Percentiles rank a stretch among this genome's conserved stretches.
Conservation (phyloP, 164 flowering plant genomes). For the Sextonia rubra region DNA sequence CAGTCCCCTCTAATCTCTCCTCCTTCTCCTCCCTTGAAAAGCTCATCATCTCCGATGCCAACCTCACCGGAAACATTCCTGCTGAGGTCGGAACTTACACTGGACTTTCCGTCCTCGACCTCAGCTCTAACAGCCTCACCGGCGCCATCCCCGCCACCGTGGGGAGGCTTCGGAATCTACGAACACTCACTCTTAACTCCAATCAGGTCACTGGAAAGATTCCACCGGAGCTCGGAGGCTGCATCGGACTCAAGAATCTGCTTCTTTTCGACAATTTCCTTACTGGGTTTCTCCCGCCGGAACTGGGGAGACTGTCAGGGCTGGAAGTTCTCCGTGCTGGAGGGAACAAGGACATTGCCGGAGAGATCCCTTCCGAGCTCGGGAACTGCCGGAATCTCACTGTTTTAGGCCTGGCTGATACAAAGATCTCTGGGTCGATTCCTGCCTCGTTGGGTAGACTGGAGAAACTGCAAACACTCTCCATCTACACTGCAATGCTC, state of each 20-base stretch:
- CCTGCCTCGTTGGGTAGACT: slow-evolving; percentile 61
- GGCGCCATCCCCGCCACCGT: slow-evolving; percentile 60
- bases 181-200: slow-evolving; percentile 55
- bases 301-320: slow-evolving; percentile 42
- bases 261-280: slow-evolving; percentile 56
- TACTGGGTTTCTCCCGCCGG: slow-evolving; percentile 47
- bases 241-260: slow-evolving; percentile 43
- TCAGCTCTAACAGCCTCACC: slow-evolving; percentile 59
- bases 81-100: slow-evolving; percentile 41
- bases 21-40: slow-evolving; percentile 37
- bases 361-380: slow-evolving; percentile 58
- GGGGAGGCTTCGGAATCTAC: slow-evolving; percentile 49
- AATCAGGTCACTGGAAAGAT: slow-evolving; percentile 75
- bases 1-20: slow-evolving; percentile 48
- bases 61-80: slow-evolving; percentile 78
- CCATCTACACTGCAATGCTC: slow-evolving; percentile 70
- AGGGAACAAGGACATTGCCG: slow-evolving; percentile 71
- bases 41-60: slow-evolving; percentile 66
- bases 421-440: slow-evolving; percentile 47
- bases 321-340: slow-evolving; percentile 63
- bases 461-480: slow-evolving; percentile 54
- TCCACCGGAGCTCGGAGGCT: slow-evolving; percentile 52
- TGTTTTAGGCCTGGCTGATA: slow-evolving; percentile 54
- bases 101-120: slow-evolving; percentile 40
- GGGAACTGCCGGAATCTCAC: slow-evolving; percentile 46